phyloP scores from a whole-genome alignment of 768 basidiomycete species.

The Lactifluus echinatus region DNA sequence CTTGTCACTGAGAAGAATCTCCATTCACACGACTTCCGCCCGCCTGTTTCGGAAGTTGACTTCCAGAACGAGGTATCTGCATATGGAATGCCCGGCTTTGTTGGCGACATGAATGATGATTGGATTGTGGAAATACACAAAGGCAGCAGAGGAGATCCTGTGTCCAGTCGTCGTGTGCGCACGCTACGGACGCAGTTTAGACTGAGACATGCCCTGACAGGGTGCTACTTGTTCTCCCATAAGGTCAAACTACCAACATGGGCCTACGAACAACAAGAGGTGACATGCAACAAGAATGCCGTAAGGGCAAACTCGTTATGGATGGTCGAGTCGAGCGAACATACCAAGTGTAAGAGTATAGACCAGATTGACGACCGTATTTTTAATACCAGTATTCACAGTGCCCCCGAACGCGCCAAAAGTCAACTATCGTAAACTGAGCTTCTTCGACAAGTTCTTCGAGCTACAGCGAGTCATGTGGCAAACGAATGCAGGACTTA shows the following conservation, averaged over 20 bases:
- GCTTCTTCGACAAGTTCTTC: slow-evolving; percentile 84
- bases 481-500: slow-evolving; percentile 92
- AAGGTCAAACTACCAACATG: slow-evolving; percentile 97
- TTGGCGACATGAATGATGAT: slow-evolving; percentile 89
- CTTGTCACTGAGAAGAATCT: slow-evolving; percentile 72
- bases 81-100: slow-evolving; percentile 81
- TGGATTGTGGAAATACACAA: slow-evolving; percentile 82
- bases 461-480: slow-evolving; percentile 95
- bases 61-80: slow-evolving; percentile 98
- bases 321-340: slow-evolving; percentile 83
- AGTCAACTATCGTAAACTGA: slow-evolving; percentile 86
- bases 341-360: slow-evolving; percentile 53
- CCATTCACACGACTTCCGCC: slow-evolving; percentile 92
- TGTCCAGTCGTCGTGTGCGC: slow-evolving; percentile 61
- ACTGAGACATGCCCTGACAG: slow-evolving; percentile 74
- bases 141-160: slow-evolving; percentile 52
- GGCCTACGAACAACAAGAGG: slow-evolving; percentile 98
- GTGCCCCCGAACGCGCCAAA: slow-evolving; percentile 64
- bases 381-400: slow-evolving; percentile 28
- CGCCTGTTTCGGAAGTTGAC: slow-evolving; percentile 94
- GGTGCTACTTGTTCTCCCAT: slow-evolving; percentile 96
- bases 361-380: neutral
- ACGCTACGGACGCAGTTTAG: slow-evolving; percentile 79
- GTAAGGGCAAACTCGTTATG: slow-evolving; percentile 83
- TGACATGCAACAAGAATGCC: slow-evolving; percentile 98